These are phyloP conservation scores for Capronia americana DNA, from an alignment of 2,329 filamentous ascomycete genomes.

Conservation along the genomic window DNA sequence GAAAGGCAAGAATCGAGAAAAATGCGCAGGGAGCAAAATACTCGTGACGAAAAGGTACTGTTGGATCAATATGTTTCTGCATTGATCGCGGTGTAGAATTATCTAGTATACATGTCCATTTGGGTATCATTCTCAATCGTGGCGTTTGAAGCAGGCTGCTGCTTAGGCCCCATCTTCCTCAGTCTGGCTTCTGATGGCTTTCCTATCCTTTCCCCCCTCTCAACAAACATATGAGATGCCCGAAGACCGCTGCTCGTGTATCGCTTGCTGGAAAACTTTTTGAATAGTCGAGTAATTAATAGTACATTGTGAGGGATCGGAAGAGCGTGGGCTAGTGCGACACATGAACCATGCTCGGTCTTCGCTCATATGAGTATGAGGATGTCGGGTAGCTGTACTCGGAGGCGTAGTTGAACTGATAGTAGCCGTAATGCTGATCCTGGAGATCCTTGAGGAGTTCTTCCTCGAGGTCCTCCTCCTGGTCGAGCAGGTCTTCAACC, in stretches of 20 bases:
- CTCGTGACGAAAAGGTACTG: background rate
- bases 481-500: slow-evolving; percentile 37
- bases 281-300: slow-evolving; percentile 5
- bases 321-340: background rate
- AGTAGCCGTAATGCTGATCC: slow-evolving; percentile 22
- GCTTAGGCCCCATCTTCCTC: background rate
- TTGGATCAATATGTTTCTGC: background rate
- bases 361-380: slow-evolving; percentile 13
- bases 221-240: slow-evolving; percentile 4
- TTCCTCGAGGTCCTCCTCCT: slow-evolving; percentile 38
- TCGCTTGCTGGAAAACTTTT: background rate
- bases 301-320: background rate
- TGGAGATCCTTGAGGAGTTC: slow-evolving; percentile 31
- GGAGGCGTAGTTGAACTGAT: slow-evolving; percentile 23
- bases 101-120: slow-evolving; percentile 7
- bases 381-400: slow-evolving; percentile 22
- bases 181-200: slow-evolving; percentile 15
- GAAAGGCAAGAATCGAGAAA: background rate
- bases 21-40: background rate
- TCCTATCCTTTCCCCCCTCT: background rate
- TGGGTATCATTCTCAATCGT: slow-evolving; percentile 14
- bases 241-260: background rate
- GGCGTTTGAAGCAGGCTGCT: slow-evolving; percentile 19
- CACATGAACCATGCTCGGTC: slow-evolving; percentile 32
- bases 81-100: slow-evolving; percentile 12